A percentile compares a stretch with the other conserved stretches of the same genome.
These are phyloP conservation scores for Tylopilus cervinicoccineus DNA, from an alignment of 768 basidiomycete genomes.

Conservation along the genomic window DNA sequence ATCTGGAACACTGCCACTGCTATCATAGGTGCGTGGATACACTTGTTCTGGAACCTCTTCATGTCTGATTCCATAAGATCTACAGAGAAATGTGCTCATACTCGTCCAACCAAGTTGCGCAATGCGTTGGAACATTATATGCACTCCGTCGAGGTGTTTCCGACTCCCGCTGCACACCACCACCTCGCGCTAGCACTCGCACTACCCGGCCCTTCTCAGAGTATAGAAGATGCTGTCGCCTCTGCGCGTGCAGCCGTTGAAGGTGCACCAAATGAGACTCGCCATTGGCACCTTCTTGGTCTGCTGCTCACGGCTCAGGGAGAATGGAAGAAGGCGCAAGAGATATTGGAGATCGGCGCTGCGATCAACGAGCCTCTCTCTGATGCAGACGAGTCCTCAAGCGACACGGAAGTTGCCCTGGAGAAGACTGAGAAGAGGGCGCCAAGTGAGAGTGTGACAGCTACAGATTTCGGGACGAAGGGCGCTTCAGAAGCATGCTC, in stretches of 20 bases:
- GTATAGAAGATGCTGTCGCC: conserved; percentile 63
- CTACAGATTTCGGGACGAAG: conserved; percentile 14
- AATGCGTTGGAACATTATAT: conserved; percentile 51
- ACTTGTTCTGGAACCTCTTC: neutral
- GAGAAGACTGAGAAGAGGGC: conserved; percentile 8
- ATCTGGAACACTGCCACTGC: conserved; percentile 70
- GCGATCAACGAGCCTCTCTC: conserved; percentile 44
- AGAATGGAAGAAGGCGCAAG: conserved; percentile 73
- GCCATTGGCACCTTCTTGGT: conserved; percentile 91
- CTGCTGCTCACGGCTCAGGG: conserved; percentile 74
- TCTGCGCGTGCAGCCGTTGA: conserved; percentile 74
- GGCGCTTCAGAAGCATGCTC: neutral
- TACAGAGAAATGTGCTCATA: conserved; percentile 62
- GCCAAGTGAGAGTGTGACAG: neutral
- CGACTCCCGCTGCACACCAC: conserved; percentile 61
- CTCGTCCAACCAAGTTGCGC: conserved; percentile 55
- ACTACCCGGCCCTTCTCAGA: conserved; percentile 58
- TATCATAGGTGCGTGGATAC: conserved; percentile 48
- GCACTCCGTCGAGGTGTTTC: conserved; percentile 42
- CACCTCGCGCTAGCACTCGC: conserved; percentile 77
- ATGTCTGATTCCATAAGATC: neutral
- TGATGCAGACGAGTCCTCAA: conserved; percentile 33
- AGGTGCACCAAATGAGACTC: conserved; percentile 53
- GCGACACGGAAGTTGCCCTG: conserved; percentile 18
- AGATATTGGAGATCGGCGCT: conserved; percentile 76